phyloP scores from a whole-genome alignment of 2,329 filamentous ascomycete genomes.

The Grosmannia huntii region DNA sequence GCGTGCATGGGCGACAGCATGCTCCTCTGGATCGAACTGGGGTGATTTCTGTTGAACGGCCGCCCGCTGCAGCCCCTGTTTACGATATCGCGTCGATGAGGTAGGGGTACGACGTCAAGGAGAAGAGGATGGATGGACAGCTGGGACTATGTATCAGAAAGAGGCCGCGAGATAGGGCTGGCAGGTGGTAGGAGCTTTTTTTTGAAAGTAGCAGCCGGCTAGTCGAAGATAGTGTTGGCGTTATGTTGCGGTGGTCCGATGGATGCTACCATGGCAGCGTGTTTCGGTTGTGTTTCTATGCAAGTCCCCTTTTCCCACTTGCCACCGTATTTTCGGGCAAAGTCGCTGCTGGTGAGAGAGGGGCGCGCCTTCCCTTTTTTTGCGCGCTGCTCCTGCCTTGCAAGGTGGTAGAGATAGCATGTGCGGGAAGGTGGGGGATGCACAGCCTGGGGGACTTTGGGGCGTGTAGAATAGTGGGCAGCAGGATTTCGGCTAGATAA shows the following conservation, averaged over 20 bases:
- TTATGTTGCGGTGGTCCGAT: not conserved
- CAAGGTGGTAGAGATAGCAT: not conserved
- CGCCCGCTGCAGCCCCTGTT: not conserved
- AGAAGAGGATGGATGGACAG: not conserved
- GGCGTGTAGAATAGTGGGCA: not conserved
- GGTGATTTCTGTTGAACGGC: not conserved
- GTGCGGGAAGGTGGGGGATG: not conserved
- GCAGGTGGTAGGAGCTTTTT: not conserved
- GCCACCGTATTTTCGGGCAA: constrained; percentile 1
- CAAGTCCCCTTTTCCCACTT: not conserved
- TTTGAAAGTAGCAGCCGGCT: not conserved
- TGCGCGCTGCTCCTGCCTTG: not conserved
- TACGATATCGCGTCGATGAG: not conserved
- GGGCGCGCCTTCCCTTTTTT: not conserved
- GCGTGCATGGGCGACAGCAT: not conserved
- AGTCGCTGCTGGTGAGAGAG: not conserved
- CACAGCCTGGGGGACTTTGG: not conserved
- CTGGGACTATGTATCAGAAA: not conserved
- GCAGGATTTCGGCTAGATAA: constrained; percentile 9
- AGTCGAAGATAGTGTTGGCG: not conserved
- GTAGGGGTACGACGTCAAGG: not conserved
- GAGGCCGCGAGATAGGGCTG: not conserved
- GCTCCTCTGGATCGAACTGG: not conserved
- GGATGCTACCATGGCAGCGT: not conserved
- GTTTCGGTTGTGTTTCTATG: not conserved